phyloP scores from a whole-genome alignment of 164 flowering plant species.

The Platanus orientalis region DNA sequence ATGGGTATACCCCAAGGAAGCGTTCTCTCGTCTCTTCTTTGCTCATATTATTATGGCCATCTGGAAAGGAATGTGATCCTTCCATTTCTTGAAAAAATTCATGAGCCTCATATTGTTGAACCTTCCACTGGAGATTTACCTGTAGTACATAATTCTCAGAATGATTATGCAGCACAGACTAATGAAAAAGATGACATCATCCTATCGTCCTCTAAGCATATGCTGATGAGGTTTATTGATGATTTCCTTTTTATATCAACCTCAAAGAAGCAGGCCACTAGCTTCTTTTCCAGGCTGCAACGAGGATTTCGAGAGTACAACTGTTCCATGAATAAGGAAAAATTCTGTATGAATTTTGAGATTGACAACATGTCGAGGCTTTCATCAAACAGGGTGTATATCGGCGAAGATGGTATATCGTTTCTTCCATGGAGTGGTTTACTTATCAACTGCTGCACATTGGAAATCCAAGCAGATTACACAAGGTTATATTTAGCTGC shows the following conservation, averaged over 20 bases:
- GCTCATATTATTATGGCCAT: conserved; percentile 83
- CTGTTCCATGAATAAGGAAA: conserved; percentile 69
- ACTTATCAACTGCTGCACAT: conserved; percentile 64
- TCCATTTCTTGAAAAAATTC: conserved; percentile 59
- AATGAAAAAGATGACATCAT: conserved; percentile 3
- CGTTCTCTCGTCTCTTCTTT: conserved; percentile 71
- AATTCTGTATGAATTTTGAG: conserved; percentile 63
- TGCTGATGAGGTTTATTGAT: conserved; percentile 74
- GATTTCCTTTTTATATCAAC: conserved; percentile 80
- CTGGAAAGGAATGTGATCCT: conserved; percentile 57
- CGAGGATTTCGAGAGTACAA: conserved; percentile 80
- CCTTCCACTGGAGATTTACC: conserved; percentile 8
- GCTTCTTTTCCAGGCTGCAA: conserved; percentile 47
- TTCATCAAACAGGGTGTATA: conserved; percentile 37
- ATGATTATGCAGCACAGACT: conserved; percentile 10
- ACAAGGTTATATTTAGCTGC: conserved; percentile 55
- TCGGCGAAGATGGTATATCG: conserved; percentile 53
- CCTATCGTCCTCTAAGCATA: conserved; percentile 17
- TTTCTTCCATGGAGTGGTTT: conserved; percentile 90
- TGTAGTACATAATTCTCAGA: neutral
- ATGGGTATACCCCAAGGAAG: conserved; percentile 95
- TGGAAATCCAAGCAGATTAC: conserved; percentile 95
- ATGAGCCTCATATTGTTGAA: neutral
- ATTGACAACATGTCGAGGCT: conserved; percentile 10
- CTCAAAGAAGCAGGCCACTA: conserved; percentile 59